Evolutionary conservation across 2,329 filamentous ascomycete species (phyloP).

Genomic region (Fusarium nurragi): DNA sequence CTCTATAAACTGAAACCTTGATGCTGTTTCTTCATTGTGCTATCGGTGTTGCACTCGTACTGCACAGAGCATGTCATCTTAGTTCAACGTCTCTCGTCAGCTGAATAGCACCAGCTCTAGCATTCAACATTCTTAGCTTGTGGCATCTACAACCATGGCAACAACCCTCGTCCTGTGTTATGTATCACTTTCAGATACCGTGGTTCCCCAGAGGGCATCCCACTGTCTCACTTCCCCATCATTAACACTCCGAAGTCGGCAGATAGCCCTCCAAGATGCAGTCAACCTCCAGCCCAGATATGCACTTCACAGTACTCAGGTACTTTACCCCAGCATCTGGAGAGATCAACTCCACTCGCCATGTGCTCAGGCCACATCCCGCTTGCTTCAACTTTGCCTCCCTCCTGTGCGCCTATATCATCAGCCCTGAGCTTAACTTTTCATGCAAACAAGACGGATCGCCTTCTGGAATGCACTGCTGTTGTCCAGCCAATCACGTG

Average conservation of each 20-base stretch:
- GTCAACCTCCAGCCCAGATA: not conserved
- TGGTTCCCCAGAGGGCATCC: slow-evolving; percentile 15
- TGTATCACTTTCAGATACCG: slow-evolving; percentile 11
- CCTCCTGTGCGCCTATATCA: not conserved
- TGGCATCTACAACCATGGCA: slow-evolving; percentile 15
- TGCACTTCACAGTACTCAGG: not conserved
- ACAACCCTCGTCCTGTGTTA: slow-evolving; percentile 15
- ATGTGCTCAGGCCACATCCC: slow-evolving; percentile 23
- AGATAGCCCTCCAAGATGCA: not conserved
- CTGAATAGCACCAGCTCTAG: slow-evolving; percentile 4
- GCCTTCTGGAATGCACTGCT: slow-evolving; percentile 29
- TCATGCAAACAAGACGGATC: not conserved
- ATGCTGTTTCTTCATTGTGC: slow-evolving; percentile 13
- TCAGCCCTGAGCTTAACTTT: slow-evolving; percentile 15
- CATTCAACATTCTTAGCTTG: not conserved
- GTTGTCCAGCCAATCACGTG: slow-evolving; percentile 8
- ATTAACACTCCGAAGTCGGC: slow-evolving; percentile 22
- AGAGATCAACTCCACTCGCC: slow-evolving; percentile 30
- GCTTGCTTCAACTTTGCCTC: slow-evolving; percentile 12
- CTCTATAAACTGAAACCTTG: slow-evolving; percentile 15
- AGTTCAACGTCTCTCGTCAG: slow-evolving; percentile 2
- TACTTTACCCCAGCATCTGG: slow-evolving; percentile 4
- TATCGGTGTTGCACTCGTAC: slow-evolving; percentile 7
- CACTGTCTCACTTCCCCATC: slow-evolving; percentile 28
- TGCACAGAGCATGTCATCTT: not conserved